Conservation (phyloP, 805 yeast genomes). For the Lipomyces mesembrius region DNA sequence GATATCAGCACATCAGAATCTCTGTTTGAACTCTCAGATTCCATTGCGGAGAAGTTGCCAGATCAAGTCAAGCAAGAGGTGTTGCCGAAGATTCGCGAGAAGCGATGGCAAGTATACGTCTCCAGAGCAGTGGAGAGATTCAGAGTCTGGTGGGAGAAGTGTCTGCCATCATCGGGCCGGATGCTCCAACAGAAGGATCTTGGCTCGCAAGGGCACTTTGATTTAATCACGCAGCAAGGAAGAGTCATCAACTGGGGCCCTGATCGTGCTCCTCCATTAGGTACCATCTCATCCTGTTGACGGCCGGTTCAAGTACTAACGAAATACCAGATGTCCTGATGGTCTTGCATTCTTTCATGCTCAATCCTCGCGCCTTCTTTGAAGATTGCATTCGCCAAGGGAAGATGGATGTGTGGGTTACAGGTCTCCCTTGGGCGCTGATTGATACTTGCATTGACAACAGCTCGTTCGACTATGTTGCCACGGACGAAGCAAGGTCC, state of each 20-base stretch:
- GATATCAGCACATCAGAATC: constrained; percentile 5
- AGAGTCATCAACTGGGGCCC: constrained; percentile 10
- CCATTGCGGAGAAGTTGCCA: not conserved
- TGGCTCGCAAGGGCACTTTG: constrained; percentile 6
- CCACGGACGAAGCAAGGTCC: constrained; percentile 6
- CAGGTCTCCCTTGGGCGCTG: constrained; percentile 3
- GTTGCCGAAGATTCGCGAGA: constrained; percentile 9
- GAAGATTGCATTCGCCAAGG: constrained; percentile 30
- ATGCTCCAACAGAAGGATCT: constrained; percentile 8
- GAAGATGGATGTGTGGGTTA: constrained; percentile 6
- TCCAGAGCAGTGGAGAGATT: constrained; percentile 2
- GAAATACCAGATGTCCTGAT: constrained; percentile 33
- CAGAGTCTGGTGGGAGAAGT: constrained; percentile 7
- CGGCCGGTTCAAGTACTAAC: not conserved
- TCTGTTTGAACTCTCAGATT: constrained; percentile 5
- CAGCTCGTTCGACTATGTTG: constrained; percentile 6
- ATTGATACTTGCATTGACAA: constrained; percentile 6
- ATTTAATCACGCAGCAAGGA: constrained; percentile 1
- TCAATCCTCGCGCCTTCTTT: constrained; percentile 34
- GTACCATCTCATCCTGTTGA: not conserved
- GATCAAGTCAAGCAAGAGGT: not conserved
- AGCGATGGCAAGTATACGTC: constrained; percentile 11
- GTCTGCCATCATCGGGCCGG: constrained; percentile 10
- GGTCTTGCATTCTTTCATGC: constrained; percentile 38
- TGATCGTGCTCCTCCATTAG: constrained; percentile 8